A percentile compares a stretch with the other conserved stretches of the same genome.
Evolutionary conservation across 129 eudicot genomes (phyloP).

Genomic region (Chrysanthemum seticuspe): DNA sequence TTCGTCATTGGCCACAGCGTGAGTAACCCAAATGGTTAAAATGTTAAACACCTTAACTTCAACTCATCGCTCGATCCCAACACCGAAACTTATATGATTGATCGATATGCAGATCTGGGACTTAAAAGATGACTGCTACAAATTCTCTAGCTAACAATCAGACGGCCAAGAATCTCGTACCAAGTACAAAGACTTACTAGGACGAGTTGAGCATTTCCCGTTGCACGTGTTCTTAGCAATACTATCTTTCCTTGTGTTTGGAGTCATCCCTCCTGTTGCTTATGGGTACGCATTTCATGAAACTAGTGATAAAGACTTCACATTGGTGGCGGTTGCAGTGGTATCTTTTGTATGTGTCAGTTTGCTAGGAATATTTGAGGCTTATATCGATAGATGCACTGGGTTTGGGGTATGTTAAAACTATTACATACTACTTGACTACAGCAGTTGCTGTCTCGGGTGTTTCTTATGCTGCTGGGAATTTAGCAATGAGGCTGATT

Average conservation of each 20-base stretch:
- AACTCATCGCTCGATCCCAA: background rate
- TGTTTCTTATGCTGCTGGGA: conserved; percentile 51
- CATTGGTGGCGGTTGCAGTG: conserved; percentile 45
- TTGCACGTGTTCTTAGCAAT: no score
- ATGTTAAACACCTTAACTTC: background rate
- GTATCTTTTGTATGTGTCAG: conserved; percentile 56
- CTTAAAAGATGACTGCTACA: conserved; percentile 44
- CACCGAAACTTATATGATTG: background rate
- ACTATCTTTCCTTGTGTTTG: conserved; percentile 28
- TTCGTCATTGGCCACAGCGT: conserved; percentile 49
- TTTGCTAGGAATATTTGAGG: conserved; percentile 45
- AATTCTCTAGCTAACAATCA: conserved; percentile 18
- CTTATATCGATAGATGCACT: conserved; percentile 27
- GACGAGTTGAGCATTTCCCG: conserved; percentile 36
- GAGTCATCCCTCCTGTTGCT: conserved; percentile 46
- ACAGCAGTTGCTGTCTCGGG: conserved; percentile 48
- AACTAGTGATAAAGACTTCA: conserved; percentile 46
- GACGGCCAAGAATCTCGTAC: conserved; percentile 18
- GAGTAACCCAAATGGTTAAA: conserved; percentile 22
- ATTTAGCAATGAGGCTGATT: conserved; percentile 32
- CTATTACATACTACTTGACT: conserved; percentile 42
- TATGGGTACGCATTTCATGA: conserved; percentile 58
- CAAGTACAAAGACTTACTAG: conserved; percentile 52
- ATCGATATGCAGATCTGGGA: conserved; percentile 54
- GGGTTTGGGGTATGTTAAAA: conserved; percentile 35